Evolutionary conservation across 2,329 filamentous ascomycete species (phyloP).

Genomic region (Ophiostoma triangulosporum): DNA sequence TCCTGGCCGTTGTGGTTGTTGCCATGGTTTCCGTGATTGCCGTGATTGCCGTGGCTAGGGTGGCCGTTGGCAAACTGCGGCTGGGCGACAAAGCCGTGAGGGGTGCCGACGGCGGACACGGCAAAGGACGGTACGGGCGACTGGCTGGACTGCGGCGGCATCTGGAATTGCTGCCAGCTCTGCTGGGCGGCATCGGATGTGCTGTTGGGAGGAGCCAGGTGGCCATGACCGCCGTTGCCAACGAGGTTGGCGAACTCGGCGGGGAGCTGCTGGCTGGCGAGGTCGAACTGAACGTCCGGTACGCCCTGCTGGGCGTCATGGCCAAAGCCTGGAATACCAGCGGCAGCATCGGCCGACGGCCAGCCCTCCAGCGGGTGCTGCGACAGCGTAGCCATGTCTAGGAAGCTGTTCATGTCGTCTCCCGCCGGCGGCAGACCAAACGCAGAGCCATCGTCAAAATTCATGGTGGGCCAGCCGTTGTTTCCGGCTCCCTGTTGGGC

Average conservation of each 20-base stretch:
- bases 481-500: slow-evolving; percentile 13
- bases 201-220: neutral
- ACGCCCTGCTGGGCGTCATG: neutral
- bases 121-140: slow-evolving; percentile 1
- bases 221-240: neutral
- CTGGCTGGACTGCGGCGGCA: neutral
- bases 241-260: slow-evolving; percentile 3
- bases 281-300: neutral
- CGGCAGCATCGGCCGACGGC: slow-evolving; percentile 2
- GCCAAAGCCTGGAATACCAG: neutral
- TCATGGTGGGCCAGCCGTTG: slow-evolving; percentile 10
- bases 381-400: slow-evolving; percentile 9
- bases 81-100: slow-evolving; percentile 1
- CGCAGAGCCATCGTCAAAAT: slow-evolving; percentile 8
- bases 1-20: neutral
- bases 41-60: no score
- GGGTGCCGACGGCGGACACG: neutral
- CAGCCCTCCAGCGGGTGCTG: slow-evolving; percentile 10
- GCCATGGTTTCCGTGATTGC: no score
- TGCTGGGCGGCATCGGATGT: slow-evolving; percentile 1
- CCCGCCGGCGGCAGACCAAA: slow-evolving; percentile 5
- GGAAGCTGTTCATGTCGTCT: slow-evolving; percentile 8
- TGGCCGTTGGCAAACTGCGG: neutral
- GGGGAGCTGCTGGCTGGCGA: neutral
- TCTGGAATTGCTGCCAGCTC: slow-evolving; percentile 1